phyloP scores from a whole-genome alignment of 2,329 filamentous ascomycete genomes.

The Talaromyces sp. region DNA sequence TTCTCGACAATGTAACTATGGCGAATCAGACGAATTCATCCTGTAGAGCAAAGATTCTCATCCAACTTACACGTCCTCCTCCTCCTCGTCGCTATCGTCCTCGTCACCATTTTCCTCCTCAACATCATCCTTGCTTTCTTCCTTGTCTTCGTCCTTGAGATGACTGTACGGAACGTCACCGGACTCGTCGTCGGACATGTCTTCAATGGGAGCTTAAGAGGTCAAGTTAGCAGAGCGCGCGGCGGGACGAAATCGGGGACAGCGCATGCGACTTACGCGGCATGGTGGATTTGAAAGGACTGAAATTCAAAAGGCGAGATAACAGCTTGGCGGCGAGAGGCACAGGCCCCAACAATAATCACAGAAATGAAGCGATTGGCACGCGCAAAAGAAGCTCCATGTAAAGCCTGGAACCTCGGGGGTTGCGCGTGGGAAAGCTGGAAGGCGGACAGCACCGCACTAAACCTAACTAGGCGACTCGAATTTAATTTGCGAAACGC shows the following conservation, averaged over 20 bases:
- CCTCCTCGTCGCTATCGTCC: constrained; percentile 23
- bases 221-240: background rate
- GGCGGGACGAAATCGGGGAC: constrained; percentile 6
- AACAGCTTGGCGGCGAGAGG: constrained; percentile 34
- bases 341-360: background rate
- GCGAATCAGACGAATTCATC: constrained; percentile 18
- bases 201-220: constrained; percentile 33
- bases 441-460: constrained; percentile 29
- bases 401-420: constrained; percentile 11
- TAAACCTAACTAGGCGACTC: constrained; percentile 41
- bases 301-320: constrained; percentile 28
- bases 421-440: constrained; percentile 33
- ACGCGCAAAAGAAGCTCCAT: constrained; percentile 4
- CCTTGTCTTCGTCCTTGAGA: constrained; percentile 20
- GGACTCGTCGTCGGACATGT: constrained; percentile 42
- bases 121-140: constrained; percentile 1
- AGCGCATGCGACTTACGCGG: constrained; percentile 40
- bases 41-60: background rate
- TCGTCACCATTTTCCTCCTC: constrained; percentile 18
- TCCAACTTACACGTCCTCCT: constrained; percentile 39
- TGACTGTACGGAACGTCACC: constrained; percentile 41
- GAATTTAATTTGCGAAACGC: constrained; percentile 41
- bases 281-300: constrained; percentile 33
- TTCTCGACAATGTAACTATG: constrained; percentile 46
- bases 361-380: background rate